Percentiles rank a stretch among this genome's conserved stretches.
Evolutionary conservation across 176 grass and related monocot genomes (phyloP).

Genomic region (Oryza longistaminata): DNA sequence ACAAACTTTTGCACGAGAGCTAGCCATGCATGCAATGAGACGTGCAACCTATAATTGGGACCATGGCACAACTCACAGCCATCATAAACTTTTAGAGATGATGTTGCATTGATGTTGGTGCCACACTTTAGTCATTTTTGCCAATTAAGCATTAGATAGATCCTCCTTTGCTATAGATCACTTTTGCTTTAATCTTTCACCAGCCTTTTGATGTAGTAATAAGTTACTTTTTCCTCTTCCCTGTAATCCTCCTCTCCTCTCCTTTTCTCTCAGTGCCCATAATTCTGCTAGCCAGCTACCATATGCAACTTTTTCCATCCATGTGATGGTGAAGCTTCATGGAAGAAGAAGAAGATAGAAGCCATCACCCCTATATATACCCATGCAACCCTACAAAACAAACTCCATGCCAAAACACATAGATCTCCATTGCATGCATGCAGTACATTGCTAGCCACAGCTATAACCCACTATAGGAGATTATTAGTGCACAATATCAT

Average conservation of each 20-base stretch:
- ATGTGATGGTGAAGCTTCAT: constrained; percentile 55
- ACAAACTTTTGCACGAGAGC: neutral
- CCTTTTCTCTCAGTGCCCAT: constrained; percentile 22
- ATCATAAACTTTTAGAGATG: constrained; percentile 5
- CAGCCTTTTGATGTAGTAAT: neutral
- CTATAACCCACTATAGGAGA: neutral
- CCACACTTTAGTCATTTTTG: constrained; percentile 11
- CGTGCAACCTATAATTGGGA: constrained; percentile 20
- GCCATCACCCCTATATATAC: constrained; percentile 64
- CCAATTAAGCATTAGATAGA: neutral
- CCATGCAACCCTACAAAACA: constrained; percentile 38
- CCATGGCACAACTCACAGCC: constrained; percentile 24
- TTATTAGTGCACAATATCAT: neutral
- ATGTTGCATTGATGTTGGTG: constrained; percentile 18
- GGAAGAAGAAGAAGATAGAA: constrained; percentile 23
- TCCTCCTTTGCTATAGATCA: constrained; percentile 27
- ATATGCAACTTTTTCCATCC: constrained; percentile 33
- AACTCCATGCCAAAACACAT: constrained; percentile 70
- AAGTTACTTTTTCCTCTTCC: constrained; percentile 16
- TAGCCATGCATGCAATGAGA: neutral
- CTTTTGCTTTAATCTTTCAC: constrained; percentile 47
- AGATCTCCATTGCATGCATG: neutral
- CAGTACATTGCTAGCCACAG: neutral
- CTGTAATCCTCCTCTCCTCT: neutral
- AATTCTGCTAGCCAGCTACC: constrained; percentile 29